Base-by-base conservation (phyloP, 2,329 filamentous ascomycete species). In the Epichloe coenophiala region DNA sequence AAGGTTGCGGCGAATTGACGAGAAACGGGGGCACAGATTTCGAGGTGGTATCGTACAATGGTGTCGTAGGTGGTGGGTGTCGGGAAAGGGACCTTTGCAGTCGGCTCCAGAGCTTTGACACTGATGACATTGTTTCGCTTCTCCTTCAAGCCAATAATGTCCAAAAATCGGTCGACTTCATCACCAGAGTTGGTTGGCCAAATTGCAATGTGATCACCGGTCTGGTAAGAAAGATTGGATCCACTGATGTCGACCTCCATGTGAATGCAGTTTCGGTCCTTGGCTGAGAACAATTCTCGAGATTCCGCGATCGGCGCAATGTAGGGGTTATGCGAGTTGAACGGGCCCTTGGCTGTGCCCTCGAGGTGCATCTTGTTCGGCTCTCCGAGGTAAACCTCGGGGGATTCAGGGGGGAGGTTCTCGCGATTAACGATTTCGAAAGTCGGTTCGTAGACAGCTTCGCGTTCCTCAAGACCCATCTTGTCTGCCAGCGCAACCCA, bases 1-100 rank as follows among this genome's bases (percentile, higher is more conserved):
- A 98, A 75, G 21, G 85, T 87, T 41, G 88, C 82, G 52, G 97
- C 74, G 63, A 97, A 95, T 68, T 98, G 93, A 72, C 94, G 91
- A 53, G 93, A 98, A 33, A 98, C 86, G 45, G 93, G 88, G 43
- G 88, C 89, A 65, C 89, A 88, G 57, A 96, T 93, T 71, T 98
- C 94, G 75, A 98, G 85, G 70, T 98, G 91, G 70, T 96, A 98
- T 58, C 93, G 87, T 53, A 87, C 74, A 56, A 91, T 88, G 52
- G 91, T 86, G 69, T 97, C 91, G 69, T 91, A 97, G 2, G 93
- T 98, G 15, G 93, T 97, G 6, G 93, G 93, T 5, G 90, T 90
- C 17, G 94, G 94, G 74, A 98, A 97, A 7, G 93, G 93, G 44
- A 98, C 89, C 73, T 96, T 97, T 58, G 93, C 89, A 8, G 93